Base-by-base conservation (phyloP, 352 stramenopile species). In the Phytophthora pinifolia region DNA sequence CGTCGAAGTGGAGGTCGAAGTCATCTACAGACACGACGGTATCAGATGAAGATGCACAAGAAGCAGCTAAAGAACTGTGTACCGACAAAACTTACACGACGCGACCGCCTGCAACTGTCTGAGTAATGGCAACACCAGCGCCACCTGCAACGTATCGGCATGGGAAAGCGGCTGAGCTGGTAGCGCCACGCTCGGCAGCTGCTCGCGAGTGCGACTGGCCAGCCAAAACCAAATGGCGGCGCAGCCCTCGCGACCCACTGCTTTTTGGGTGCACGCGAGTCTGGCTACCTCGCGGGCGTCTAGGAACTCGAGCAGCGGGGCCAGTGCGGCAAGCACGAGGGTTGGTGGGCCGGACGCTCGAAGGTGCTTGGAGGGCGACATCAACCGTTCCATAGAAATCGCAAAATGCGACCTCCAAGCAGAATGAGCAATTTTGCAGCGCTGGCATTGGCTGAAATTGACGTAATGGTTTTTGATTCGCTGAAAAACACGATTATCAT, bases 281-380 rank as follows among this genome's bases (percentile, higher is more conserved):
- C 47, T 50, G 13, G 71, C 69, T 5, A 80, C 48, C 22, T 73
- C 59, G 10, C 46, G 54, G 0, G 72, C 56, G 22, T 82, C 54
- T 18, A 88, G 55, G 55, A 85, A 86, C 31, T 85, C 73, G 9
- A 89, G 67, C n/a, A 86, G 49, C 22, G 72, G 68, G 25, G 67
- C 29, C 37, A 67, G 50, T 13, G 79, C 70, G n/a, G 66, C 63
- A 38, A 86, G 63, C 27, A 55, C 27, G 18, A 62, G 34, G n/a
- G 41, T 48, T 17, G 37, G 29, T 0, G 43, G n/a, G 18, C 22
- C 10, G 5, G 45, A 50, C 9, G 46, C 18, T 44, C 51, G 59
- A 5, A 42, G 35, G 31, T 67, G 62, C 46, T 64, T 71, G 36
- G n/a, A 10, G 6, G 52, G 29, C 31, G 58, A 37, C 52, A 65